phyloP scores from a whole-genome alignment of 495 filamentous ascomycete genomes.

The Lasiosphaeria ovina region DNA sequence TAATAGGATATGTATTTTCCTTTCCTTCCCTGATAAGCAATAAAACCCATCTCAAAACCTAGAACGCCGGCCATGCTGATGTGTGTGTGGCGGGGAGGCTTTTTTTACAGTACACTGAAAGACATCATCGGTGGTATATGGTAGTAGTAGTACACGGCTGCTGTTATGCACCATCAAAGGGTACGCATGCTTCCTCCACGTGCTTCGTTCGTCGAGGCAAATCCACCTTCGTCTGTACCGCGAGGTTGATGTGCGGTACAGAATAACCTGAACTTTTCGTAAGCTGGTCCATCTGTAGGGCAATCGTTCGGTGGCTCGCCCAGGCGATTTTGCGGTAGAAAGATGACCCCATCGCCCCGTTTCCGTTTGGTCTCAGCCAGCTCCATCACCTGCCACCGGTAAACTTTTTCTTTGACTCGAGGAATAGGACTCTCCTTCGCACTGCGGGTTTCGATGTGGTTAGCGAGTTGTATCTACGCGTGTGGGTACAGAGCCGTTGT shows the following conservation, averaged over 20 bases:
- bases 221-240: neutral
- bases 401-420: conserved; percentile 73
- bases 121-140: neutral
- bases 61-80: conserved; percentile 4
- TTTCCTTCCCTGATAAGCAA: neutral
- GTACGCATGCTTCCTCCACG: no score
- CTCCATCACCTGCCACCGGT: conserved; percentile 17
- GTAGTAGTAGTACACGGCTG: neutral
- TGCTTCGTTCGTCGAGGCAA: neutral
- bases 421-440: conserved; percentile 86
- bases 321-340: no score
- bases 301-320: no score
- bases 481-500: neutral
- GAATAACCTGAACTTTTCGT: no score
- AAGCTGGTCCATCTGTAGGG: no score
- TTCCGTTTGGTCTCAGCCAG: neutral
- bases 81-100: neutral
- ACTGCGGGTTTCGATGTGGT: conserved; percentile 43
- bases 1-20: neutral
- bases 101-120: neutral
- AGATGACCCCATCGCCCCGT: neutral
- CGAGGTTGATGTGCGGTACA: neutral
- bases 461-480: conserved; percentile 4
- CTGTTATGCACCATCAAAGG: neutral
- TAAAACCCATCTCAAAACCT: neutral